phyloP scores from a whole-genome alignment of 2,329 filamentous ascomycete species.

The Diaporthe destruens region DNA sequence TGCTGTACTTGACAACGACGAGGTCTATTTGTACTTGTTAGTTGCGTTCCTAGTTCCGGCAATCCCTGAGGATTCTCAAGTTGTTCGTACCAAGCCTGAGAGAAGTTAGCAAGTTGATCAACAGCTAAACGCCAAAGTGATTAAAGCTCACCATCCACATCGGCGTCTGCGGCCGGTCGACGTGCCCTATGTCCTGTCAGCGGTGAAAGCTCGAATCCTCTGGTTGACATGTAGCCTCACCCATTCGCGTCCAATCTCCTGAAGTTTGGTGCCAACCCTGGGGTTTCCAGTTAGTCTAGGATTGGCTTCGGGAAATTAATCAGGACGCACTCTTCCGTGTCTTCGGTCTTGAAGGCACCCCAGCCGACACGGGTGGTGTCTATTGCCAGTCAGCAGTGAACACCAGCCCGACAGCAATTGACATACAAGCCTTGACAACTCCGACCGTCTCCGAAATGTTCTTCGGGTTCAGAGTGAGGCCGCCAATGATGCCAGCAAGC shows the following conservation, averaged over 20 bases:
- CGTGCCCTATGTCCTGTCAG: constrained; percentile 44
- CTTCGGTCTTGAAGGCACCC: constrained; percentile 74
- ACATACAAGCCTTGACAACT: constrained; percentile 69
- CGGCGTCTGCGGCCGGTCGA: constrained; percentile 67
- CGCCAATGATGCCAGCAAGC: constrained; percentile 70
- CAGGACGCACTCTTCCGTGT: constrained; percentile 46
- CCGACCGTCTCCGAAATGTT: constrained; percentile 70
- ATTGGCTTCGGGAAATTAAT: neutral
- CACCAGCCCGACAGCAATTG: neutral
- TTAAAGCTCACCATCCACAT: constrained; percentile 56
- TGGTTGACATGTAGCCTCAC: constrained; percentile 44
- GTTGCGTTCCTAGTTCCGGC: neutral
- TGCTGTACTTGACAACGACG: constrained; percentile 71
- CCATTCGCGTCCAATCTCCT: constrained; percentile 53
- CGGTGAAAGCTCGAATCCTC: neutral
- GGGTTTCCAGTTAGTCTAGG: constrained; percentile 3
- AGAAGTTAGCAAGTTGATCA: constrained; percentile 4
- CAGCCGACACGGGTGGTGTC: constrained; percentile 63
- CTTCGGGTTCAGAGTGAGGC: constrained; percentile 66
- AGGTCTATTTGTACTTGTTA: constrained; percentile 59
- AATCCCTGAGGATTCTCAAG: neutral
- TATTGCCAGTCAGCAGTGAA: constrained; percentile 9
- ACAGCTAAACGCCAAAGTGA: neutral
- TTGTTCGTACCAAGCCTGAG: constrained; percentile 52
- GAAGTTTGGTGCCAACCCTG: constrained; percentile 53